Base-by-base conservation (phyloP, 2,329 filamentous ascomycete species). In the Aspergillus persii region DNA sequence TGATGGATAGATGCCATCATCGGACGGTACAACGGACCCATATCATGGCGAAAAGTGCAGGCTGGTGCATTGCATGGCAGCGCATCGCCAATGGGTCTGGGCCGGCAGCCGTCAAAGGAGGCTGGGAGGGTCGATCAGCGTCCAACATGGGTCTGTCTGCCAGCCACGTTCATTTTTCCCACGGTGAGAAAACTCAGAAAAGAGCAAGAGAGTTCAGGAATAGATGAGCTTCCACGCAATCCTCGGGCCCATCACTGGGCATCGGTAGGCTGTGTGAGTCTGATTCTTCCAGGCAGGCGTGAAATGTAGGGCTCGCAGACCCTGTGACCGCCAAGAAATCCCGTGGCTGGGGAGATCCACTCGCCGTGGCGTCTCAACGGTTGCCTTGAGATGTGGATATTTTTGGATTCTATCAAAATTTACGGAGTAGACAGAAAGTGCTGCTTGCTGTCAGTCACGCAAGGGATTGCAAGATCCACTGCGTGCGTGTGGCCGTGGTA, bases 41-140 rank as follows among this genome's bases (percentile, higher is more conserved):
- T 66, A 39, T n/a, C 53, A 46, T 33, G 52, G 56, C 54, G 53
- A 60, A 56, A 57, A 57, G 55, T 57, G 61, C 57, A 64, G 64
- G 61, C 58, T 66, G 64, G 62, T 55, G 58, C 57, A 62, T 59
- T 61, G 57, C 59, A 46, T 41, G 36, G 36, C 36, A 41, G 36
- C 36, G 36, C 36, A 41, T 36, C 33, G 33, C 33, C 33, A 36
- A 36, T 51, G 60, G 47, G 63, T 47, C 50, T 59, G 56, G 31
- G 58, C 33, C 55, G 62, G 59, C 61, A 51, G 55, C 59, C 57
- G 53, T 59, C 59, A 62, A 64, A 60, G 64, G 64, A 66, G 64
- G 64, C 64, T 66, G 64, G 64, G 61, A 58, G 50, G 50, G 53
- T 57, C 46, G 41, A 53, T 29, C 48, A 56, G 61, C 64, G 65